These are phyloP conservation scores for Escallonia herrerae DNA, from an alignment of 129 eudicot genomes.

Conservation along the genomic window DNA sequence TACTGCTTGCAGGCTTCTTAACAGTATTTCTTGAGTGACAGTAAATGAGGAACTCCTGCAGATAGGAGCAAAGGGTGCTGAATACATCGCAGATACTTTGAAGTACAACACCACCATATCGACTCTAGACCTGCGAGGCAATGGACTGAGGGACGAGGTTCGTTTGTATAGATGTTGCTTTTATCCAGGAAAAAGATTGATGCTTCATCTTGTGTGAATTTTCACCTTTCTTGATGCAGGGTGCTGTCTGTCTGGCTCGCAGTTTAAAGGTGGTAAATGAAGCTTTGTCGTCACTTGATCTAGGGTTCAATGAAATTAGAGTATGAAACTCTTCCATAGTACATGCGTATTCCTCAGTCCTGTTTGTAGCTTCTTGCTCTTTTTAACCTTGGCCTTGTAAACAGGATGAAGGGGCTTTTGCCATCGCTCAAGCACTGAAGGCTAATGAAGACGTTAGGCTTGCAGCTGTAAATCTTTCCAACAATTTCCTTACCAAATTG, in stretches of 20 bases:
- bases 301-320: slow-evolving; percentile 92
- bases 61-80: slow-evolving; percentile 88
- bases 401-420: slow-evolving; percentile 95
- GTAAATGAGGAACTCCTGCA: slow-evolving; percentile 19
- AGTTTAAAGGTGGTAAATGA: slow-evolving; percentile 95
- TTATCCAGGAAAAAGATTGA: not conserved
- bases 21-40: slow-evolving; percentile 2
- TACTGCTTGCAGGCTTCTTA: slow-evolving; percentile 1
- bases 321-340: slow-evolving; percentile 29
- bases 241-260: slow-evolving; percentile 81
- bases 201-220: not conserved
- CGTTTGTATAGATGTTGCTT: slow-evolving; percentile 8
- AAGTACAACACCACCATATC: slow-evolving; percentile 80
- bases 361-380: not conserved
- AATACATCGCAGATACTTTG: slow-evolving; percentile 74
- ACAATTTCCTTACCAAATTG: slow-evolving; percentile 78
- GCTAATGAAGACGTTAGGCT: slow-evolving; percentile 92
- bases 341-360: not conserved
- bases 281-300: slow-evolving; percentile 69
- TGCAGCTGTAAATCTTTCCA: slow-evolving; percentile 62
- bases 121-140: slow-evolving; percentile 79
- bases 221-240: slow-evolving; percentile 36
- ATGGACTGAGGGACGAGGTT: slow-evolving; percentile 89
- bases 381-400: slow-evolving; percentile 7
- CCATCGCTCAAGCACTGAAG: slow-evolving; percentile 93